Percentiles rank a stretch among this genome's conserved stretches.
Evolutionary conservation across 441 rosid species (phyloP).

Genomic region (Lepidium campestre): DNA sequence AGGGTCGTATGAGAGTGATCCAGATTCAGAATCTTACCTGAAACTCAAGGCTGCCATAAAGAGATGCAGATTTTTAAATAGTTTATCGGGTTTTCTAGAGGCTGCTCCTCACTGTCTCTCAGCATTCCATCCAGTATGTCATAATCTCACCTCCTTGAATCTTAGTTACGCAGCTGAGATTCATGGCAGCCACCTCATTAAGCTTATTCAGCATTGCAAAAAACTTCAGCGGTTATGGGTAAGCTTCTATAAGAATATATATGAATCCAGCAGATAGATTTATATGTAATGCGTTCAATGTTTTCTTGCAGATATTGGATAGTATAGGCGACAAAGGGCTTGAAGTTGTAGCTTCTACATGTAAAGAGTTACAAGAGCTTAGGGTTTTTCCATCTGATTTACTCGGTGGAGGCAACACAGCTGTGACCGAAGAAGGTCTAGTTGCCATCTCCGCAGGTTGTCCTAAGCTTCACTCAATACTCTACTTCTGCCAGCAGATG

Average conservation of each 20-base stretch:
- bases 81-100: conserved; percentile 85
- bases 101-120: conserved; percentile 59
- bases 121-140: conserved; percentile 55
- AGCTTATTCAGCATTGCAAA: conserved; percentile 58
- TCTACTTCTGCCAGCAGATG: conserved; percentile 94
- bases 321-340: conserved; percentile 87
- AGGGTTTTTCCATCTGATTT: conserved; percentile 88
- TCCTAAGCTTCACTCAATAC: conserved; percentile 73
- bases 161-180: conserved; percentile 81
- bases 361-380: conserved; percentile 81
- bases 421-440: conserved; percentile 85
- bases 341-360: conserved; percentile 73
- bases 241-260: neutral
- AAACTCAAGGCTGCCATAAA: conserved; percentile 41
- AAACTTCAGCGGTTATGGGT: conserved; percentile 87
- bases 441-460: conserved; percentile 83
- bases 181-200: conserved; percentile 49
- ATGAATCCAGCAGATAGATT: neutral
- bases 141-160: conserved; percentile 60
- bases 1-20: conserved; percentile 66
- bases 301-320: conserved; percentile 64
- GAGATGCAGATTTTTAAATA: conserved; percentile 51
- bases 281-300: neutral
- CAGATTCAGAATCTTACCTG: conserved; percentile 44
- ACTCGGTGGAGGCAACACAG: conserved; percentile 42